These are phyloP conservation scores for Corinectria fuckeliana DNA, from an alignment of 2,329 filamentous ascomycete species.

Conservation along the genomic window DNA sequence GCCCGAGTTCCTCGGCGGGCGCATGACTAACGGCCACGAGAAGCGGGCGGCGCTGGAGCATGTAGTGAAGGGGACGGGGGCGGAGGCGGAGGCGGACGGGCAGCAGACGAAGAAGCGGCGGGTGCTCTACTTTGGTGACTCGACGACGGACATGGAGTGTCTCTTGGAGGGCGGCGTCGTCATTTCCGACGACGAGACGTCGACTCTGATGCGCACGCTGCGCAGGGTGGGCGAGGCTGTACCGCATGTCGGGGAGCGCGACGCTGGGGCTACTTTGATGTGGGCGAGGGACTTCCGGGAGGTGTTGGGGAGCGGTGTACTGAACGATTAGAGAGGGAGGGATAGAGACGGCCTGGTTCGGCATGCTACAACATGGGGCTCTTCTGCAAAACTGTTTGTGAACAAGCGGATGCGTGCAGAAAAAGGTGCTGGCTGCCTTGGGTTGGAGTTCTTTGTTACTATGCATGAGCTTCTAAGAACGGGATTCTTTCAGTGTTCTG, in stretches of 20 bases:
- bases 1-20: conserved; percentile 39
- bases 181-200: conserved; percentile 48
- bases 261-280: conserved; percentile 31
- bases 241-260: conserved; percentile 43
- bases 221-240: conserved; percentile 47
- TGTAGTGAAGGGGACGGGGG: too few species aligned
- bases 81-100: too few species aligned
- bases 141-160: conserved; percentile 62
- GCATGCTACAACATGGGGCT: too few species aligned
- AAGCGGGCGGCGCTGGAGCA: conserved; percentile 52
- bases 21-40: conserved; percentile 50
- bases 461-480: not conserved
- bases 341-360: too few species aligned
- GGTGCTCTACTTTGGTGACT: conserved; percentile 65
- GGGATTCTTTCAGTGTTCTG: not conserved
- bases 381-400: not conserved
- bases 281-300: conserved; percentile 56
- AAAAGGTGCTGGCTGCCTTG: not conserved
- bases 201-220: conserved; percentile 46
- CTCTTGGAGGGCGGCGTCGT: conserved; percentile 56
- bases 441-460: not conserved
- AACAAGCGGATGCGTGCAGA: not conserved
- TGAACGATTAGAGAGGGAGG: conserved; percentile 21
- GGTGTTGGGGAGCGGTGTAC: conserved; percentile 43
- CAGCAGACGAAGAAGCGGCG: conserved; percentile 25